Base-by-base conservation (phyloP, 345 rosid genomes). In the Bruguiera sexangula region DNA sequence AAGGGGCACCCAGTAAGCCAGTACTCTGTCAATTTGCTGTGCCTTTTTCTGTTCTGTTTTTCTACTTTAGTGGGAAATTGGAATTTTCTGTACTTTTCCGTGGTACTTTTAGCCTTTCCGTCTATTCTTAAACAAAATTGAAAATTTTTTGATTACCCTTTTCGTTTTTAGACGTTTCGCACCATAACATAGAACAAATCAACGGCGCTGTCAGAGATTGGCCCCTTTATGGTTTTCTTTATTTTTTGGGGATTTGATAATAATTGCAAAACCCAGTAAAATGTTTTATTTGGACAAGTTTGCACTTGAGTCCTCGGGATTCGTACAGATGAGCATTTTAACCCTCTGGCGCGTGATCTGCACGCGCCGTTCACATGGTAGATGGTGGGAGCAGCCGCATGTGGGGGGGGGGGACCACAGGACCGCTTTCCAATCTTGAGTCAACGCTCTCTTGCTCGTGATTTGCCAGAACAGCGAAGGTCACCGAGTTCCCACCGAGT, bases 11-110 rank as follows among this genome's bases (percentile, higher is more conserved):
- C 19, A 3, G 50, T 13, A 43, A 18, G 50, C 19, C 50, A 43
- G 5, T 43, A 24, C 19, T 56, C 30, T 21, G 5, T 16, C 29
- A 3, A 0, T 24, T 3, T 24, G 6, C 29, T 4, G 60, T 9
- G 31, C 16, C 18, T 56, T 67, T 67, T 6, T 21, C 29, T 30
- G 8, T 5, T 8, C 27, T 43, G 4, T 56, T 6, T 56, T 58
- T 34, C 24, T 11, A 19, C 0, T 46, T 20, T 21, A 9, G 11
- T 39, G 19, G 43, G 57, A 27, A 5, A 29, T 29, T 11, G 39
- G 75, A 60, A 51, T 60, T 66, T 34, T 43, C 4, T 56, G 77
- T 74, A 74, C 73, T 29, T 60, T 46, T 74, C 77, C 69, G 77
- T 74, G 69, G 77, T 74, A 63, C 77, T 68, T 24, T 56, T 22